Evolutionary conservation across 805 yeast species (phyloP).

Genomic region (Debaryomyces castellii): DNA sequence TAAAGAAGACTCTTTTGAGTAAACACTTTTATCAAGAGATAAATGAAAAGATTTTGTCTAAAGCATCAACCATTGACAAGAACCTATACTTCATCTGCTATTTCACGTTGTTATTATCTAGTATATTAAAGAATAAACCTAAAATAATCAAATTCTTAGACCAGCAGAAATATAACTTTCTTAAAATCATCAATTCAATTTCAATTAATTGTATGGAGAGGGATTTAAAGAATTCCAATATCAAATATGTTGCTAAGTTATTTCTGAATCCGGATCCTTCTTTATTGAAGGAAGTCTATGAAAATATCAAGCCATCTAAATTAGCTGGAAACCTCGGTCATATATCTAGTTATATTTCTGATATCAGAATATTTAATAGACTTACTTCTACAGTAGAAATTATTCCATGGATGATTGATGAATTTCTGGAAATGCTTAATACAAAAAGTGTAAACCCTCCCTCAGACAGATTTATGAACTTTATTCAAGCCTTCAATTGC

Average conservation of each 20-base stretch:
- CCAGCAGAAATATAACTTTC: slow-evolving; percentile 24
- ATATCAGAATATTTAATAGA: slow-evolving; percentile 42
- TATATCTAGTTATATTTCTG: slow-evolving; percentile 37
- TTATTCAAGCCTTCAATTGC: slow-evolving; percentile 41
- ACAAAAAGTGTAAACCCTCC: slow-evolving; percentile 24
- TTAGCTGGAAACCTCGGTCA: slow-evolving; percentile 36
- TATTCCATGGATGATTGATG: slow-evolving; percentile 46
- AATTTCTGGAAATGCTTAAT: slow-evolving; percentile 26
- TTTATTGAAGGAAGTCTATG: neutral
- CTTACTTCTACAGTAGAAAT: slow-evolving; percentile 41
- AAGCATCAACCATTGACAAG: slow-evolving; percentile 34
- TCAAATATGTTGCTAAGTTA: slow-evolving; percentile 11
- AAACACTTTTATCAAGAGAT: slow-evolving; percentile 42
- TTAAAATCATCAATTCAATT: slow-evolving; percentile 12
- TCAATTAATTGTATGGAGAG: slow-evolving; percentile 6
- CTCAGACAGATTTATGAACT: slow-evolving; percentile 33
- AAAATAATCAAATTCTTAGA: slow-evolving; percentile 27
- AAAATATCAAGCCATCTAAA: slow-evolving; percentile 2
- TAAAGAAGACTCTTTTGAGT: slow-evolving; percentile 34
- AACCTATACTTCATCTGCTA: slow-evolving; percentile 44
- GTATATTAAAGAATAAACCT: slow-evolving; percentile 37
- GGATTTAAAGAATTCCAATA: slow-evolving; percentile 15
- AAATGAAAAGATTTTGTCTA: slow-evolving; percentile 36
- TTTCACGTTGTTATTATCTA: slow-evolving; percentile 36
- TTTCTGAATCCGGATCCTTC: slow-evolving; percentile 5